Percentiles rank a stretch among this genome's conserved stretches.
phyloP scores from a whole-genome alignment of 768 basidiomycete species.

The Cystoderma amianthinum region DNA sequence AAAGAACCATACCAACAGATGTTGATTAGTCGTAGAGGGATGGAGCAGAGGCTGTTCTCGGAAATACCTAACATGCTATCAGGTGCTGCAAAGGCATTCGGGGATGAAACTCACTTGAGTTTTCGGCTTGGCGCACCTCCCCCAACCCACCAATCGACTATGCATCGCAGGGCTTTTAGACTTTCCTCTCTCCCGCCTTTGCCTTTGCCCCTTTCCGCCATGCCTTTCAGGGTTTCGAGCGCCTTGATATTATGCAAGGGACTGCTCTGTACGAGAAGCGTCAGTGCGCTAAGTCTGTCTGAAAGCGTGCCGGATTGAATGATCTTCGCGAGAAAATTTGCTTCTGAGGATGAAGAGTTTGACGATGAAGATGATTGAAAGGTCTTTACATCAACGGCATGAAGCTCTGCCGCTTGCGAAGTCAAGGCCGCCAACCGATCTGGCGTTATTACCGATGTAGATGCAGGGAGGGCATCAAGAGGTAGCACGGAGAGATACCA shows the following conservation, averaged over 20 bases:
- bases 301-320: conserved; percentile 86
- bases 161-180: conserved; percentile 81
- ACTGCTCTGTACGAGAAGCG: conserved; percentile 81
- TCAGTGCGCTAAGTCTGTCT: conserved; percentile 86
- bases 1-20: conserved; percentile 81
- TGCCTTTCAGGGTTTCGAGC: conserved; percentile 62
- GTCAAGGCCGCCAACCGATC: conserved; percentile 38
- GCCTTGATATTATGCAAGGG: conserved; percentile 84
- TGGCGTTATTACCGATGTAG: conserved; percentile 27
- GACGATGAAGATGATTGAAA: conserved; percentile 48
- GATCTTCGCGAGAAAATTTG: conserved; percentile 77
- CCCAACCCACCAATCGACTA: conserved; percentile 97
- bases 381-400: conserved; percentile 31
- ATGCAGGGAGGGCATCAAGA: conserved; percentile 21
- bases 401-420: conserved; percentile 39
- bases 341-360: conserved; percentile 66
- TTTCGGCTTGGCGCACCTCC: conserved; percentile 88
- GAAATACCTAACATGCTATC: conserved; percentile 58
- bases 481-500: conserved; percentile 49
- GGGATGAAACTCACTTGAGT: conserved; percentile 52
- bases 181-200: conserved; percentile 93
- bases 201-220: conserved; percentile 74
- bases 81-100: conserved; percentile 1
- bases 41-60: conserved; percentile 78
- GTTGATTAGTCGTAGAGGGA: conserved; percentile 57